These are phyloP conservation scores for Marasmius tenuissimus DNA, from an alignment of 1,284 basidiomycete genomes.

Conservation along the genomic window DNA sequence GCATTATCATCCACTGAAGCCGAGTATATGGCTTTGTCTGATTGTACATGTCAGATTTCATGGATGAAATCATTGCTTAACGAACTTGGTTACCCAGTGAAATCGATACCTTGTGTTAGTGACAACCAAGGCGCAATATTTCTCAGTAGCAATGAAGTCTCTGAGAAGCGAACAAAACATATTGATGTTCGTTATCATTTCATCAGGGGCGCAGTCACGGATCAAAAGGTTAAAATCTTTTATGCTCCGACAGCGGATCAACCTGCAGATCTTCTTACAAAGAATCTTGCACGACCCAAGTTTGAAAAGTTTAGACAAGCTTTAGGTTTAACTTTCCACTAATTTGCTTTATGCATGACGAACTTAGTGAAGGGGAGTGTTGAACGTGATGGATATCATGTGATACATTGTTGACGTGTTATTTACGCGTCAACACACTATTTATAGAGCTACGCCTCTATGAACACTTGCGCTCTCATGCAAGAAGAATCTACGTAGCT, in stretches of 20 bases:
- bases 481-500: too few relatives aligned
- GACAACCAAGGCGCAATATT: constrained; percentile 38
- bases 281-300: background rate
- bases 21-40: background rate
- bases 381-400: background rate
- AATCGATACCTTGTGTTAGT: constrained; percentile 17
- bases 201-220: constrained; percentile 25
- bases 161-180: constrained; percentile 35
- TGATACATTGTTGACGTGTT: too few relatives aligned
- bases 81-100: constrained; percentile 18
- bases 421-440: too few relatives aligned
- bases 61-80: constrained; percentile 13
- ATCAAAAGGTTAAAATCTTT: background rate
- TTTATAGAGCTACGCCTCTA: too few relatives aligned
- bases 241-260: background rate
- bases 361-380: background rate
- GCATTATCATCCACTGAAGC: background rate
- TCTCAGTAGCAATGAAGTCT: constrained; percentile 28
- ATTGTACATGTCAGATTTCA: background rate
- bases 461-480: too few relatives aligned
- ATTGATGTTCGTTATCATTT: constrained; percentile 39
- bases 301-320: background rate
- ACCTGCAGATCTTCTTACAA: background rate
- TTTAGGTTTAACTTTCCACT: background rate
- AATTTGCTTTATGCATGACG: background rate